These are phyloP conservation scores for Alternaria longipes DNA, from an alignment of 2,329 filamentous ascomycete genomes.

Conservation along the genomic window DNA sequence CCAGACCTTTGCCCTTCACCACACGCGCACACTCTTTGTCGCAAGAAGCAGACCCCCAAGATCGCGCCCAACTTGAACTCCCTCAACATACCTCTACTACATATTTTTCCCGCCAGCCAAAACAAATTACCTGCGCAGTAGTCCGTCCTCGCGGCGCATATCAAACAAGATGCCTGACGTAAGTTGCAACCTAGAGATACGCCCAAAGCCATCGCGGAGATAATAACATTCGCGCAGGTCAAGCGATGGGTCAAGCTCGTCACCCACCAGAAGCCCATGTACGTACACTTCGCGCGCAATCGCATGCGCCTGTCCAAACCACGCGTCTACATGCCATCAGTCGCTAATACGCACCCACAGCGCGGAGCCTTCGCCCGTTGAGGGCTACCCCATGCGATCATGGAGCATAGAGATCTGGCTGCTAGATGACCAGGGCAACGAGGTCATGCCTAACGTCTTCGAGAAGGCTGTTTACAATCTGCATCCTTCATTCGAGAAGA, in stretches of 20 bases:
- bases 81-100: neutral
- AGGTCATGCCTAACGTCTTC: conserved; percentile 84
- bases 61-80: conserved; percentile 5
- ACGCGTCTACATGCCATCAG: conserved; percentile 21
- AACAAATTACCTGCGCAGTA: neutral
- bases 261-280: conserved; percentile 91
- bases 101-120: neutral
- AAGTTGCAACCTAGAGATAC: conserved; percentile 31
- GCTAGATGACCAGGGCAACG: conserved; percentile 84
- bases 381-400: conserved; percentile 89
- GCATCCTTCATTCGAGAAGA: conserved; percentile 91
- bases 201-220: neutral
- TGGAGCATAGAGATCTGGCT: conserved; percentile 91
- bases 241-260: conserved; percentile 92
- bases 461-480: conserved; percentile 92
- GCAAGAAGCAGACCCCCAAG: conserved; percentile 11
- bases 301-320: conserved; percentile 19
- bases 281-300: conserved; percentile 55
- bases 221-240: conserved; percentile 58
- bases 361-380: conserved; percentile 80
- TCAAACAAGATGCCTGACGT: conserved; percentile 57
- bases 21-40: conserved; percentile 22
- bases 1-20: conserved; percentile 24
- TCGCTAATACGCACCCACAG: conserved; percentile 56
- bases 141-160: conserved; percentile 12